Conservation (phyloP, 1,139 yeast genomes). For the Candida tropicalis region DNA sequence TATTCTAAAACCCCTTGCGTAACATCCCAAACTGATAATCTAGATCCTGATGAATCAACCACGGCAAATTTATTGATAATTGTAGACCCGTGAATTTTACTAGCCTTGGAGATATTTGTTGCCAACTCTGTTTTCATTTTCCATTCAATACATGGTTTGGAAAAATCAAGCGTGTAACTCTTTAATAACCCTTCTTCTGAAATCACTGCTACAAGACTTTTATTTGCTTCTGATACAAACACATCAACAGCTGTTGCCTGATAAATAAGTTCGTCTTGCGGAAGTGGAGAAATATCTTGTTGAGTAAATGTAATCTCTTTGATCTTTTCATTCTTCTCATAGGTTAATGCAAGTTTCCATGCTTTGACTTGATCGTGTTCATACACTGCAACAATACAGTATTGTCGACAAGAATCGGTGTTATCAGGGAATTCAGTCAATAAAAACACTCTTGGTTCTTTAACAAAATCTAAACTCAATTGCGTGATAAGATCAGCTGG, state of each 20-base stretch:
- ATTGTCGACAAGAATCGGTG: slow-evolving; percentile 15
- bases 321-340: slow-evolving; percentile 21
- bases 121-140: slow-evolving; percentile 45
- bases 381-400: slow-evolving; percentile 31
- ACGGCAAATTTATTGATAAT: slow-evolving; percentile 70
- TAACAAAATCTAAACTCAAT: slow-evolving; percentile 16
- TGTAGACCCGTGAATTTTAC: slow-evolving; percentile 70
- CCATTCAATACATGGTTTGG: slow-evolving; percentile 47
- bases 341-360: slow-evolving; percentile 29
- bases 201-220: slow-evolving; percentile 59
- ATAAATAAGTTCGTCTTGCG: slow-evolving; percentile 36
- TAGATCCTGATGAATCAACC: slow-evolving; percentile 52
- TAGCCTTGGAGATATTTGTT: slow-evolving; percentile 58
- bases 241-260: slow-evolving; percentile 62
- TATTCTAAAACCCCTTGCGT: slow-evolving; percentile 70
- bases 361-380: slow-evolving; percentile 27
- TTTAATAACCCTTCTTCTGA: slow-evolving; percentile 57
- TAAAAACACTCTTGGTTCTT: slow-evolving; percentile 32
- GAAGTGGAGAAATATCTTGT: slow-evolving; percentile 29
- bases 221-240: slow-evolving; percentile 35
- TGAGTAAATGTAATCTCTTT: slow-evolving; percentile 21
- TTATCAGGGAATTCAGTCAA: slow-evolving; percentile 22
- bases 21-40: slow-evolving; percentile 77
- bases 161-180: slow-evolving; percentile 31
- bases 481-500: slow-evolving; percentile 29